Percentiles rank a stretch among this genome's conserved stretches.
Evolutionary conservation across 176 grass and related monocot genomes (phyloP).

Genomic region (Carex myosuroides): DNA sequence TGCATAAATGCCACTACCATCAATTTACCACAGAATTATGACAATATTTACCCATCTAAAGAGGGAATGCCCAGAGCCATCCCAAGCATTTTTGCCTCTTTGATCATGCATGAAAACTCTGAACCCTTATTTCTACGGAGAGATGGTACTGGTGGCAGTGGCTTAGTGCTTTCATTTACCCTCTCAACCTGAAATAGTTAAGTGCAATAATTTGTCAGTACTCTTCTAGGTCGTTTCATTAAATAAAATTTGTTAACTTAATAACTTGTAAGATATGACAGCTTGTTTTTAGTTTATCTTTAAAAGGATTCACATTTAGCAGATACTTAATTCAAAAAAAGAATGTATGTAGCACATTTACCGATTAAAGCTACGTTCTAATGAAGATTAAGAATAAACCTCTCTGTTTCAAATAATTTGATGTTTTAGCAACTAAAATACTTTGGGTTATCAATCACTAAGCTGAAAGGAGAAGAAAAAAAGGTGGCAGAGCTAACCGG

Average conservation of each 20-base stretch:
- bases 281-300: neutral
- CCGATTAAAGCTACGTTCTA: neutral
- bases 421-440: neutral
- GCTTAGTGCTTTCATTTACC: constrained; percentile 28
- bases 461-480: neutral
- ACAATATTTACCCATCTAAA: constrained; percentile 60
- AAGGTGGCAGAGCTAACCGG: constrained; percentile 17
- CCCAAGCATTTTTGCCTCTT: constrained; percentile 76
- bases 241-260: neutral
- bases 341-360: neutral
- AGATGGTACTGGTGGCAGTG: constrained; percentile 41
- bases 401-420: neutral
- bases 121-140: constrained; percentile 76
- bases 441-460: neutral
- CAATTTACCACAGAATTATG: neutral
- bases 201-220: neutral
- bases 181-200: constrained; percentile 31
- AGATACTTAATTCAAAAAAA: neutral
- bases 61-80: constrained; percentile 76
- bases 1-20: neutral
- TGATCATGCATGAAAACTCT: constrained; percentile 90
- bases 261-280: neutral
- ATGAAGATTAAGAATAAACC: neutral
- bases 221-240: neutral
- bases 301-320: neutral